Base-by-base conservation (phyloP, 306 rosid genomes). In the Hippophae rhamnoides region DNA sequence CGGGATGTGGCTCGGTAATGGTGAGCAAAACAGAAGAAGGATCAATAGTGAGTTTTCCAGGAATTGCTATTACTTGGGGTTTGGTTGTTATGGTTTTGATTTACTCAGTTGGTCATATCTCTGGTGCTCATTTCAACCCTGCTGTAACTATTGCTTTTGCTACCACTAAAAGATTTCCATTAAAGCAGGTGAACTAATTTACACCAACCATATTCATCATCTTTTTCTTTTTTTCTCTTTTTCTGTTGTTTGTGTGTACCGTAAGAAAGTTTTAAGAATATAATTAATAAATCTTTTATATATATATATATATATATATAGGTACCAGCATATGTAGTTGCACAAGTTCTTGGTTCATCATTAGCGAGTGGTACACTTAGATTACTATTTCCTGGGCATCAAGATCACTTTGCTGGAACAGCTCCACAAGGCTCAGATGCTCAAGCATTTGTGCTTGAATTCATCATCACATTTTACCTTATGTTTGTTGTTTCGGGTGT, bases 101-200 rank as follows among this genome's bases (percentile, higher is more conserved):
- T 55, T 92, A 87, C 69, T 71, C 95, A 6, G 71, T 92, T 23
- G 95, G 96, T 8, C 98, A 92, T 5, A 81, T 92, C 57, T 90
- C 96, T 5, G 96, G 98, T 43, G 96, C 87, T 13, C 96, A 92
- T 73, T 80, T 92, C 51, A 88, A 88, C 27, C 99, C 96, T 10
- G 95, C 99, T 2, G 90, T 92, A 47, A 92, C 96, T 43, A 62
- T 88, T 67, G 96, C 96, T 47, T 88, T 88, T 52, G 90, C 99
- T 7, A 47, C 72, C 5, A 73, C 76, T 59, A 69, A 51, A 43
- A 80, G 88, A 65, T 88, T 88, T 60, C 90, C 95, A 9, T 52
- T 65, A 64, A 63, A 31, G 64, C 89, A 92, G 95, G 94, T 88
- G 5, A 76, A 10, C 73, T 56, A 56, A 61, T 41, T 56, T 5